Evolutionary conservation across 331 rosid species (phyloP).

Genomic region (Quercus tomentella): DNA sequence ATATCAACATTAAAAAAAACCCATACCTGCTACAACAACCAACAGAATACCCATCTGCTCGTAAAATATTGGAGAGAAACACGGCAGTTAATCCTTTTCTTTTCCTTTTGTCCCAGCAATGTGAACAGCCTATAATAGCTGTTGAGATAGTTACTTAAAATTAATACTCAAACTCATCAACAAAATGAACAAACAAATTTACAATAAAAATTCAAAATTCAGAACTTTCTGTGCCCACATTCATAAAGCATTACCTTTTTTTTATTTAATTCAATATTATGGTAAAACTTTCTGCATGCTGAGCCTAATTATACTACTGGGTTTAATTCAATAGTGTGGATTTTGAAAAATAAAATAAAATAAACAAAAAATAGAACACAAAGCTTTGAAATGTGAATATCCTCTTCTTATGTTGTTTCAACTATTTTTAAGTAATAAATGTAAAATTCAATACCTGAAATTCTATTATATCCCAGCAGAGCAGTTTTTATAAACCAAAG

Average conservation of each 20-base stretch:
- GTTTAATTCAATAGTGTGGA: too few species aligned
- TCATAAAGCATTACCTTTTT: too few species aligned
- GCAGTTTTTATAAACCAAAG: neutral
- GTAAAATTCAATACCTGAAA: neutral
- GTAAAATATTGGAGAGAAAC: conserved; percentile 66
- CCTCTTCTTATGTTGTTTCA: neutral
- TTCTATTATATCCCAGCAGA: too few species aligned
- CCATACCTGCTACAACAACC: conserved; percentile 84
- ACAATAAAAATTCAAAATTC: neutral
- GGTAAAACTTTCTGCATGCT: too few species aligned
- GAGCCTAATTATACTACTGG: too few species aligned
- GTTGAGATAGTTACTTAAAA: conserved; percentile 18
- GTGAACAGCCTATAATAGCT: conserved; percentile 41
- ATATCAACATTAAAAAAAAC: neutral
- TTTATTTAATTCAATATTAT: too few species aligned
- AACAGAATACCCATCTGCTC: conserved; percentile 79
- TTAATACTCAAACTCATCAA: neutral
- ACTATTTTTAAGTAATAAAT: neutral
- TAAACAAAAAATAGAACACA: neutral
- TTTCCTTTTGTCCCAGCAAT: conserved; percentile 57
- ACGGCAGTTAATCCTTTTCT: conserved; percentile 72
- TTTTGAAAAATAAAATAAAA: too few species aligned
- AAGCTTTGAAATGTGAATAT: neutral
- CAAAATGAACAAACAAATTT: neutral
- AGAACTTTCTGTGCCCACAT: too few species aligned